Percentiles rank a stretch among this genome's conserved stretches.
Conservation (phyloP, 768 basidiomycete genomes). For the Naganishia vaughanmartiniae region DNA sequence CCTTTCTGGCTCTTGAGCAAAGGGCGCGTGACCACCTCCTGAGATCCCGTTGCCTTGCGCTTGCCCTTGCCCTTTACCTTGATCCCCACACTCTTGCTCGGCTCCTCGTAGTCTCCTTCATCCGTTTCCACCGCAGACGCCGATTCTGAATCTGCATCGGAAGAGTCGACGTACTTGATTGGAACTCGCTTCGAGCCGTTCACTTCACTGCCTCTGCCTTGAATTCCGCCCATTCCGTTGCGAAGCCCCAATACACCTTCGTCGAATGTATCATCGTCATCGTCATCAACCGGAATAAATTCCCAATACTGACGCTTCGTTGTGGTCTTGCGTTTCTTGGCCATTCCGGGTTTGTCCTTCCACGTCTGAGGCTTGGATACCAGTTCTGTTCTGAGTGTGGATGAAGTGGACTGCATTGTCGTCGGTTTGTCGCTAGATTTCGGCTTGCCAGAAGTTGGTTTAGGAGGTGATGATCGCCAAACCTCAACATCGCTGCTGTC, state of each 20-base stretch:
- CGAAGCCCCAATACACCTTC: background rate
- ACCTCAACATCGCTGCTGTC: background rate
- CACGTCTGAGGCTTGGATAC: constrained; percentile 2
- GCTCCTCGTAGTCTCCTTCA: constrained; percentile 34
- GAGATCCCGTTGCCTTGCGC: too few species aligned
- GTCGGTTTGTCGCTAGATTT: background rate
- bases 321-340: constrained; percentile 8
- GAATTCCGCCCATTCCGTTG: background rate
- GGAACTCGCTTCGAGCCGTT: constrained; percentile 6
- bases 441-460: background rate
- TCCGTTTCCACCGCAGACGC: constrained; percentile 17
- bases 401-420: too few species aligned
- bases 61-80: background rate
- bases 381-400: background rate
- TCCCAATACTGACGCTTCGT: constrained; percentile 1
- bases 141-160: constrained; percentile 52
- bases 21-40: background rate
- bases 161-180: constrained; percentile 24
- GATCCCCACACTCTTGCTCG: constrained; percentile 33
- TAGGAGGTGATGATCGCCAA: background rate
- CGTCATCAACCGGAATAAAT: constrained; percentile 1
- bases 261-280: background rate
- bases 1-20: background rate
- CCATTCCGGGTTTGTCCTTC: constrained; percentile 24
- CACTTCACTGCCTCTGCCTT: background rate